A percentile compares a stretch with the other conserved stretches of the same genome.
phyloP scores from a whole-genome alignment of 768 basidiomycete species.

The Nevesoporus exiguus region DNA sequence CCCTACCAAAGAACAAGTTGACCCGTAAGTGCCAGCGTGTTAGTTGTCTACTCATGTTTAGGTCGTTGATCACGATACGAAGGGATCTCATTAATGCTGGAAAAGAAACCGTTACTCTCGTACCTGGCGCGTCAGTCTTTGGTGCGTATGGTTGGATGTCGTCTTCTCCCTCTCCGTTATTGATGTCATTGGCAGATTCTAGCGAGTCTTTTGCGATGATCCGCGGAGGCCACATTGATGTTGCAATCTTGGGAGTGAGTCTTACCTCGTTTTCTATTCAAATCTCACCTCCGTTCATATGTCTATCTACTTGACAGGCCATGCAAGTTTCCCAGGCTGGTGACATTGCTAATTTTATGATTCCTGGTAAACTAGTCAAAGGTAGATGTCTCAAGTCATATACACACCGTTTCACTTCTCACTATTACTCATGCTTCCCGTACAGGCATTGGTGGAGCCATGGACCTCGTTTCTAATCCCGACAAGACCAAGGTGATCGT shows the following conservation, averaged over 20 bases:
- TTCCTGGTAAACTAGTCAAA: slow-evolving; percentile 90
- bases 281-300: not conserved
- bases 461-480: slow-evolving; percentile 96
- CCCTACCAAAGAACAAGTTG: slow-evolving; percentile 73
- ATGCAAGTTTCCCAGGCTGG: slow-evolving; percentile 94
- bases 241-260: slow-evolving; percentile 83
- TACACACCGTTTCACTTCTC: slow-evolving; percentile 3
- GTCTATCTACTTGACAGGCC: slow-evolving; percentile 46
- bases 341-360: slow-evolving; percentile 98
- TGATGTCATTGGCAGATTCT: slow-evolving; percentile 48
- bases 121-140: slow-evolving; percentile 90
- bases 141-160: slow-evolving; percentile 44
- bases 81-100: slow-evolving; percentile 94
- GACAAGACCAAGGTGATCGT: slow-evolving; percentile 91
- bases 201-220: slow-evolving; percentile 97
- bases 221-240: slow-evolving; percentile 92
- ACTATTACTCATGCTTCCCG: not conserved
- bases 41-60: not conserved
- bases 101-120: slow-evolving; percentile 89
- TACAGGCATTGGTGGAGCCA: slow-evolving; percentile 88
- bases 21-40: slow-evolving; percentile 61
- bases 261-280: not conserved
- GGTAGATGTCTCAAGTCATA: slow-evolving; percentile 37
- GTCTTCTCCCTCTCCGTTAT: not conserved
- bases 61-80: slow-evolving; percentile 6